Evolutionary conservation across 306 rosid species (phyloP).

Genomic region (Vicia villosa): DNA sequence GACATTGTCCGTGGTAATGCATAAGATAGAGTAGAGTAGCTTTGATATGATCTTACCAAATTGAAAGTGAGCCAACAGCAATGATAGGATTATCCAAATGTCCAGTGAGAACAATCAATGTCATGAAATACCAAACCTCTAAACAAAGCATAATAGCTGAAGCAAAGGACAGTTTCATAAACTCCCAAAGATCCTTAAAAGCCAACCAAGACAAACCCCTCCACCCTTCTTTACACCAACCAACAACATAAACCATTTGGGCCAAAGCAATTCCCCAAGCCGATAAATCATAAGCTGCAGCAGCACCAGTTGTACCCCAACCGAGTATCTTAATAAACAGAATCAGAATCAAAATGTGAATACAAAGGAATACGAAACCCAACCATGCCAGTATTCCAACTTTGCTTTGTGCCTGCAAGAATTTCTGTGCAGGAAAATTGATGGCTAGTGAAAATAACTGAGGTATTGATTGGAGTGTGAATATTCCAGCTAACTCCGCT

Average conservation of each 20-base stretch:
- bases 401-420: slow-evolving; percentile 86
- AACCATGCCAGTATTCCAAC: slow-evolving; percentile 84
- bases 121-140: slow-evolving; percentile 97
- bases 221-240: slow-evolving; percentile 86
- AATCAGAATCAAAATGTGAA: slow-evolving; percentile 51
- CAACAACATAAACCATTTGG: slow-evolving; percentile 72
- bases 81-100: slow-evolving; percentile 85
- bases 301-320: slow-evolving; percentile 88
- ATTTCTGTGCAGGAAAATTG: slow-evolving; percentile 84
- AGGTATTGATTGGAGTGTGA: slow-evolving; percentile 81
- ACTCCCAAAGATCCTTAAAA: slow-evolving; percentile 79
- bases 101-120: slow-evolving; percentile 93
- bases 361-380: slow-evolving; percentile 54
- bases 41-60: slow-evolving; percentile 57
- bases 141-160: slow-evolving; percentile 95
- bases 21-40: background rate
- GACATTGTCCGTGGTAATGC: too few relatives aligned
- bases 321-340: slow-evolving; percentile 56
- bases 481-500: slow-evolving; percentile 76
- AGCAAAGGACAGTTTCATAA: slow-evolving; percentile 78
- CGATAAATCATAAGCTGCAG: slow-evolving; percentile 68
- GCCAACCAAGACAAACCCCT: slow-evolving; percentile 88
- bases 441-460: slow-evolving; percentile 88
- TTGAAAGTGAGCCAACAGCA: slow-evolving; percentile 96
- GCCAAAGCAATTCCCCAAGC: slow-evolving; percentile 78